phyloP scores from a whole-genome alignment of 2,329 filamentous ascomycete genomes.

The Aspergillus cejpii region DNA sequence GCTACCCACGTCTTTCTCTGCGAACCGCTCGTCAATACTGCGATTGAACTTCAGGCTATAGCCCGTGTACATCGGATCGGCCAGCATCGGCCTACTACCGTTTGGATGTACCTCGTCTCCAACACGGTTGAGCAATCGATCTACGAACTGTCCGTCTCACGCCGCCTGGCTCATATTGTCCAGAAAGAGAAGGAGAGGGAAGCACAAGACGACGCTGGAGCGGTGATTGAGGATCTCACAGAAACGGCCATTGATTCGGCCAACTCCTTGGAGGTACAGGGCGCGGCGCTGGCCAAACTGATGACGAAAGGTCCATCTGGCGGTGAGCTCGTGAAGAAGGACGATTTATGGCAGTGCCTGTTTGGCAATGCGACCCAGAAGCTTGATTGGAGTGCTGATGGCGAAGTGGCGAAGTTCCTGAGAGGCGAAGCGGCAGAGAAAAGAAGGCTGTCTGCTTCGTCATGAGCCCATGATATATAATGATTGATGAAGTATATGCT shows the following conservation, averaged over 20 bases:
- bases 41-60: conserved; percentile 89
- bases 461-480: conserved; percentile 1
- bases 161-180: conserved; percentile 71
- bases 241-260: conserved; percentile 69
- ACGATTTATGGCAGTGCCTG: conserved; percentile 82
- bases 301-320: conserved; percentile 63
- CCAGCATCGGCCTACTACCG: conserved; percentile 77
- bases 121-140: conserved; percentile 90
- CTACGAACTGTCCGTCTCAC: conserved; percentile 73
- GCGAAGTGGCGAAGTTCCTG: conserved; percentile 47
- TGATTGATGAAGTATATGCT: neutral
- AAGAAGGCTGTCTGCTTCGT: conserved; percentile 23
- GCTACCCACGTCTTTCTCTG: conserved; percentile 92
- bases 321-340: conserved; percentile 71
- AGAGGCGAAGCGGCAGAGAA: conserved; percentile 51
- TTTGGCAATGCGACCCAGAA: conserved; percentile 55
- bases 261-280: conserved; percentile 75
- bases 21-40: conserved; percentile 88
- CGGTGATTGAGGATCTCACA: conserved; percentile 33
- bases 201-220: conserved; percentile 13
- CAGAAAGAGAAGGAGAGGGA: conserved; percentile 36
- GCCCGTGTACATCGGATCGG: conserved; percentile 93
- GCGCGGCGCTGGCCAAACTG: conserved; percentile 61
- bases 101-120: conserved; percentile 91
- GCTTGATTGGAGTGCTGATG: conserved; percentile 26